A percentile compares a stretch with the other conserved stretches of the same genome.
Conservation (phyloP, 129 eudicot species). For the Apium graveolens region DNA sequence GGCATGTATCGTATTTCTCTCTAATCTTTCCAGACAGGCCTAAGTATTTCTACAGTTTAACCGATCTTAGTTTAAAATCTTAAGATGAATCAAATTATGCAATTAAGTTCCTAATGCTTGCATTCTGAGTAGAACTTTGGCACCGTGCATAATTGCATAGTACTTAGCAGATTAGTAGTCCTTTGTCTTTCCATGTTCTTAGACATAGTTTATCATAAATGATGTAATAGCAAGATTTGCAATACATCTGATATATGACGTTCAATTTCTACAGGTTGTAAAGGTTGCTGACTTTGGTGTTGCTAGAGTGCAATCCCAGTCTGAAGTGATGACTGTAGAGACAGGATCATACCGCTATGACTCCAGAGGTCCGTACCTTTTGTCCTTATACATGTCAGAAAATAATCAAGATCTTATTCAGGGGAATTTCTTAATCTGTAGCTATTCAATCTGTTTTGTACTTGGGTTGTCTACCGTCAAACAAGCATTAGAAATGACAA, state of each 20-base stretch:
- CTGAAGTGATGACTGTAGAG: slow-evolving; percentile 61
- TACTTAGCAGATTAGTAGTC: background rate
- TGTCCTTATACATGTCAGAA: background rate
- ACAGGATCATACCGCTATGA: slow-evolving; percentile 65
- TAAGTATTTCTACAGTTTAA: background rate
- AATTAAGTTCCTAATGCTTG: background rate
- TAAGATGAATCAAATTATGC: background rate
- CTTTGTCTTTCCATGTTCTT: background rate
- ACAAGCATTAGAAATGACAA: slow-evolving; percentile 74
- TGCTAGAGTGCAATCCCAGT: slow-evolving; percentile 52
- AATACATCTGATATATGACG: slow-evolving; percentile 3
- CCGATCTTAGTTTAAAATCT: background rate
- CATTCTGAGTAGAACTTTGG: background rate
- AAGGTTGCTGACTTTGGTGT: slow-evolving; percentile 68
- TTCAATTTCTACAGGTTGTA: slow-evolving; percentile 29
- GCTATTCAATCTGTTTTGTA: slow-evolving; percentile 83
- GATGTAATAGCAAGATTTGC: background rate
- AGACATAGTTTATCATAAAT: background rate
- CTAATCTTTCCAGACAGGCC: background rate
- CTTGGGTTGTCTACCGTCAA: slow-evolving; percentile 87
- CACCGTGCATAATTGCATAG: background rate
- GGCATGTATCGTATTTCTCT: background rate
- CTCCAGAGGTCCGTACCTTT: slow-evolving; percentile 45
- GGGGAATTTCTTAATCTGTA: slow-evolving; percentile 83
- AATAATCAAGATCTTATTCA: slow-evolving; percentile 51